These are phyloP conservation scores for Podospora australis DNA, from an alignment of 495 filamentous ascomycete genomes.

Conservation along the genomic window DNA sequence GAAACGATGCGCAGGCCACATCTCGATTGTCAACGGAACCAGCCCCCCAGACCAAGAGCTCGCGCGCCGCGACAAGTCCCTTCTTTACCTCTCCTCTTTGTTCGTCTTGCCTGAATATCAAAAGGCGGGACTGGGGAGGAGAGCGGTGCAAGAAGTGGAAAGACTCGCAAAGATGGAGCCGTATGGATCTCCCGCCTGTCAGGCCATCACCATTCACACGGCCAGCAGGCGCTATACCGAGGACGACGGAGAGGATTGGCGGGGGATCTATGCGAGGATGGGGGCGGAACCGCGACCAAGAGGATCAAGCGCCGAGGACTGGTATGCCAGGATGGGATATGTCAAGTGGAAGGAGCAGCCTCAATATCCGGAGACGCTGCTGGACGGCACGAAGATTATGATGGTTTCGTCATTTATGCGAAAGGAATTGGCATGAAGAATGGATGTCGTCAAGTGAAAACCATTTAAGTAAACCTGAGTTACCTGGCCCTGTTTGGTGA, in stretches of 20 bases:
- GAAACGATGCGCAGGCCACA: neutral
- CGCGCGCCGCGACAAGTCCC: neutral
- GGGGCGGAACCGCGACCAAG: neutral
- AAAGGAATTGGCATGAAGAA: constrained; percentile 7
- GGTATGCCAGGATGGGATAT: constrained; percentile 14
- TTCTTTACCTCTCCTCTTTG: neutral
- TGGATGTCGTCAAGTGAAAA: too few species aligned
- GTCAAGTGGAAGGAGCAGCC: constrained; percentile 8
- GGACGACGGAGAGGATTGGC: constrained; percentile 6
- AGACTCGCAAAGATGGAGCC: neutral
- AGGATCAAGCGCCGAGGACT: constrained; percentile 9
- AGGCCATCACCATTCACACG: constrained; percentile 3
- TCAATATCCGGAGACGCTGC: neutral
- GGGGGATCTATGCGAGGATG: neutral
- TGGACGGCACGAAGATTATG: constrained; percentile 4
- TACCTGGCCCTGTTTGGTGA: too few species aligned
- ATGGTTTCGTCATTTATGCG: constrained; percentile 2
- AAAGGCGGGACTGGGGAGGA: neutral
- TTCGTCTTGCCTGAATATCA: constrained; percentile 5
- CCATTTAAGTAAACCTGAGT: too few species aligned
- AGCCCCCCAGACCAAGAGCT: neutral
- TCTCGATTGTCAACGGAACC: neutral
- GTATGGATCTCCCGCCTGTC: constrained; percentile 1
- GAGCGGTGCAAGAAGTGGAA: neutral
- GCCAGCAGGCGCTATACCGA: constrained; percentile 3